These are phyloP conservation scores for Gracilaria vermiculophylla DNA, from an alignment of 23 red algal genomes.

Conservation along the genomic window DNA sequence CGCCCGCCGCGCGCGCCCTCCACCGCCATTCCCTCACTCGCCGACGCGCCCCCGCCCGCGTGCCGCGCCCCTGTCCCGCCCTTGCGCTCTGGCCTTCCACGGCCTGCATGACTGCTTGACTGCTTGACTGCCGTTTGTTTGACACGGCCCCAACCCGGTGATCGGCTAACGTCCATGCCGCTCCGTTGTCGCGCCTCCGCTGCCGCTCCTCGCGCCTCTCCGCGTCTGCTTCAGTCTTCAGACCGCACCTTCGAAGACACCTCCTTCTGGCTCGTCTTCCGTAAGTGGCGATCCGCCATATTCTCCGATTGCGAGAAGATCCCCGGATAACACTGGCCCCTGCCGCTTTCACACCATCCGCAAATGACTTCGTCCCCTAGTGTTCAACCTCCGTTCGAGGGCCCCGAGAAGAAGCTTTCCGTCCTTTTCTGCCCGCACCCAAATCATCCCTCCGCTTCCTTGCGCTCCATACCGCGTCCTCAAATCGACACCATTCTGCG, in stretches of 20 bases:
- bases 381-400: conserved; percentile 71
- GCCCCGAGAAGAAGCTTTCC: conserved; percentile 92
- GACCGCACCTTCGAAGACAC: conserved; percentile 28
- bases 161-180: background rate
- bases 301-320: conserved; percentile 67
- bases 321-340: conserved; percentile 35
- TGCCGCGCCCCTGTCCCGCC: too few species aligned
- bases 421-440: conserved; percentile 4
- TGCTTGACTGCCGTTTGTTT: too few species aligned
- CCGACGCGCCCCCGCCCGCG: too few species aligned
- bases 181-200: background rate
- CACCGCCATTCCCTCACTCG: too few species aligned
- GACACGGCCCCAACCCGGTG: too few species aligned
- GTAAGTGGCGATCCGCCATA: conserved; percentile 55
- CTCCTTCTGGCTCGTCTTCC: conserved; percentile 69
- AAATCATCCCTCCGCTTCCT: background rate
- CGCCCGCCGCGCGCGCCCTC: too few species aligned
- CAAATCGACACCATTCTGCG: conserved; percentile 55
- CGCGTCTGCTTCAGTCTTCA: background rate
- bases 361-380: background rate
- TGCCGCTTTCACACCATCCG: background rate
- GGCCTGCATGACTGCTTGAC: too few species aligned
- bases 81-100: too few species aligned
- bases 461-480: conserved; percentile 54
- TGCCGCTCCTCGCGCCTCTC: background rate